Evolutionary conservation across 768 basidiomycete genomes (phyloP), one percentile per base, ranked within the genome.

Genomic region (Sutorius australiensis): DNA sequence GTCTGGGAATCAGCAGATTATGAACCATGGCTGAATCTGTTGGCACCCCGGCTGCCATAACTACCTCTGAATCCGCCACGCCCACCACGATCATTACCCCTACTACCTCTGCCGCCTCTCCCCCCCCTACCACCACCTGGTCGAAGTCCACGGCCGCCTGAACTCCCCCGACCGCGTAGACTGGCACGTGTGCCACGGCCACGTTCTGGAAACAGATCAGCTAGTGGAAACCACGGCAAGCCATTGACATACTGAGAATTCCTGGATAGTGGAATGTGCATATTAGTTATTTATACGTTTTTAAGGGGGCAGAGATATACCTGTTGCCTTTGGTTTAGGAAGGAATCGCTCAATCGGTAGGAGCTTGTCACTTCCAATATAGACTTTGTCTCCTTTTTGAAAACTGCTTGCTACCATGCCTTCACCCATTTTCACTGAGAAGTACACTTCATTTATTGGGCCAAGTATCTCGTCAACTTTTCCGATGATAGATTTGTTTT

Each of bases 391-490:
- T 41, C 97, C 97, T 65, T 89, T 91, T 75, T 95, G 90, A 75
- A 99, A 99, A 69, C 91, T 93, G 60, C 75, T 87, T 8, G 97
- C 95, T 44, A 95, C 83, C 87, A 98, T 93, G 31, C 97, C 97
- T 53, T 90, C 87, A 17, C 86, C 83, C 89, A 98, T 97, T 77
- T 98, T 99, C 59, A 99, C 81, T 3, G 94, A 95, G 67, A 99
- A 98, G 73, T 84, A 98, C 53, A 98, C 94, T 68, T 98, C 93
- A 68, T 97, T 99, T 70, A 99, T 95, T 14, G 97, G 95, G 3
- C 97, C 97, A n/a, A 99, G 81, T 61, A 99, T 98, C 72, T 99
- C 97, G 72, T 99, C 97, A 38, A 99, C 89, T 74, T 97, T 98
- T 56, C 97, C 95, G 56, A 98, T 92, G 59, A 83, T 79, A 10